A percentile compares a stretch with the other conserved stretches of the same genome.
phyloP scores from a whole-genome alignment of 176 grass and related monocot species.

The Avena insularis region DNA sequence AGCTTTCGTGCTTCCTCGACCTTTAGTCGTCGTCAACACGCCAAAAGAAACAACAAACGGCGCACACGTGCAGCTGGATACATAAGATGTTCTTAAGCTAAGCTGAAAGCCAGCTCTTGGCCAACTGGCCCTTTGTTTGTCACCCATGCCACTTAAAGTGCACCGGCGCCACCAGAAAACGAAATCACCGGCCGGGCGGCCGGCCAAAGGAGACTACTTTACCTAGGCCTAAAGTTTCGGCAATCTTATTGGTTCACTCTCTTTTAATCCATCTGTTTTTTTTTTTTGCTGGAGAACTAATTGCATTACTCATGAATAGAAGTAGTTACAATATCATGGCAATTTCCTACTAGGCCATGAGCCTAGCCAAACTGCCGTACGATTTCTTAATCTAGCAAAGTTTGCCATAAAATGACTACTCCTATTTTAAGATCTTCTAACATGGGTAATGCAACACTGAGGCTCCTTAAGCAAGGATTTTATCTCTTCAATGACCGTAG shows the following conservation, averaged over 20 bases:
- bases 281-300: no score
- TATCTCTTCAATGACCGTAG: no score
- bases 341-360: no score
- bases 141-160: slow-evolving; percentile 20
- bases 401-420: no score
- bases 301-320: no score
- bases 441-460: no score
- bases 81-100: not conserved
- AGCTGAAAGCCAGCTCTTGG: slow-evolving; percentile 7
- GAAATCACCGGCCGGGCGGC: not conserved
- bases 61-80: slow-evolving; percentile 41
- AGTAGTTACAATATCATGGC: no score
- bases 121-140: slow-evolving; percentile 26
- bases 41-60: not conserved
- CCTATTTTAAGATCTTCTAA: no score
- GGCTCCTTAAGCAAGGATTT: no score
- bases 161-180: not conserved
- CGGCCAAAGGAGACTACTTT: not conserved
- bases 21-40: not conserved
- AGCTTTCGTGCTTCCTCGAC: not conserved
- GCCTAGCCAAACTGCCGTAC: no score
- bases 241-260: not conserved
- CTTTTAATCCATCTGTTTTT: not conserved
- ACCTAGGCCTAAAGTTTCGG: not conserved
- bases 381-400: no score